Conservation (phyloP, 257 asterid species). For the Solanum habrochaites region DNA sequence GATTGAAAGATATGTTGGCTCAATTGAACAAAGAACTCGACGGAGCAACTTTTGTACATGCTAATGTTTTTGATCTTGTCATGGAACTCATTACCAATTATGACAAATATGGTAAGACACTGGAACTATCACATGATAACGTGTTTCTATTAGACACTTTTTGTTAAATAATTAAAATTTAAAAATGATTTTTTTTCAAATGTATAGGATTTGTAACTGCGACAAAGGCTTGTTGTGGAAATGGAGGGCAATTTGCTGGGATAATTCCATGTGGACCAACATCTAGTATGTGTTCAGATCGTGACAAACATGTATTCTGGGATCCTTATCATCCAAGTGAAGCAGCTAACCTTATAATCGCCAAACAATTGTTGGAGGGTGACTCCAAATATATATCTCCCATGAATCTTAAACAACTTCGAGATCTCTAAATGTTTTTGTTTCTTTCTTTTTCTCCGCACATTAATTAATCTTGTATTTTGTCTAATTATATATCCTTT, state of each 20-base stretch:
- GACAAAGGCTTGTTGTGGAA: slow-evolving; percentile 76
- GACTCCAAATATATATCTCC: slow-evolving; percentile 55
- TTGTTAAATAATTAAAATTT: background rate
- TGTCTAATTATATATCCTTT: background rate
- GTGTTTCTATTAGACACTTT: background rate
- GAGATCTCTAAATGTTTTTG: slow-evolving; percentile 35
- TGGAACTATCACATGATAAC: background rate
- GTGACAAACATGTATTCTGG: slow-evolving; percentile 81
- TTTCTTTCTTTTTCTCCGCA: background rate
- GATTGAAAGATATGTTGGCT: slow-evolving; percentile 50
- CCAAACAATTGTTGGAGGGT: slow-evolving; percentile 70
- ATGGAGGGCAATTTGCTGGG: slow-evolving; percentile 82
- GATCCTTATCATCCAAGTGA: slow-evolving; percentile 94
- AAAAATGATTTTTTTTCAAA: background rate
- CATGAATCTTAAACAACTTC: slow-evolving; percentile 55
- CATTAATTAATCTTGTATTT: background rate
- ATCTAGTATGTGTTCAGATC: slow-evolving; percentile 58
- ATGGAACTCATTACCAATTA: slow-evolving; percentile 82
- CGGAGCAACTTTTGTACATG: slow-evolving; percentile 68
- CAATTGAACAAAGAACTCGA: slow-evolving; percentile 45
- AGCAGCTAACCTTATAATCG: slow-evolving; percentile 72
- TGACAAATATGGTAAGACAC: slow-evolving; percentile 42
- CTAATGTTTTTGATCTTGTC: slow-evolving; percentile 78
- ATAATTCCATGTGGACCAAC: slow-evolving; percentile 91
- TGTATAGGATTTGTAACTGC: slow-evolving; percentile 54